Conservation (phyloP, 352 stramenopile species). For the Albugo candida region DNA sequence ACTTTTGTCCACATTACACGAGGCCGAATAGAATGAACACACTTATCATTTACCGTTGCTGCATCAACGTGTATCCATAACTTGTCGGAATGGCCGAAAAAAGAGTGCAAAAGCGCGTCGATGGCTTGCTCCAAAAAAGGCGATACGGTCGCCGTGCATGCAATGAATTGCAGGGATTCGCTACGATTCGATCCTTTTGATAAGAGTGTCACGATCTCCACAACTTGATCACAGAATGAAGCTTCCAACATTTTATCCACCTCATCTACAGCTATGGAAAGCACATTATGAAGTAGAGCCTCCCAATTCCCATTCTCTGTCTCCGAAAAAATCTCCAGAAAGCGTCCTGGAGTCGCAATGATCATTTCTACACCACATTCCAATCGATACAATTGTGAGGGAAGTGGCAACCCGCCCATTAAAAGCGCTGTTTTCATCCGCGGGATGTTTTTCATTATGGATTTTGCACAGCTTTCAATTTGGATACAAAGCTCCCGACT, state of each 20-base stretch:
- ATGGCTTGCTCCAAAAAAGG: no score
- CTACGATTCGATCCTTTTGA: slow-evolving; percentile 1
- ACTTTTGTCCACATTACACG: slow-evolving; percentile 28
- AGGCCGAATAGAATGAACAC: slow-evolving; percentile 12
- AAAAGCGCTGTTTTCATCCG: slow-evolving; percentile 50
- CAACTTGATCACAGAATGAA: slow-evolving; percentile 29
- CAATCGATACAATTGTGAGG: slow-evolving; percentile 41
- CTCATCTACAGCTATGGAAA: slow-evolving; percentile 47
- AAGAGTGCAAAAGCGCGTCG: slow-evolving; percentile 16
- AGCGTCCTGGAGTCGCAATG: slow-evolving; percentile 37
- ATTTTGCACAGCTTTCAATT: slow-evolving; percentile 39
- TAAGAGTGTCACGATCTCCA: slow-evolving; percentile 23
- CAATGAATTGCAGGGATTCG: slow-evolving; percentile 41
- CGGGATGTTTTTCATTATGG: slow-evolving; percentile 26
- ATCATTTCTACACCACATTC: slow-evolving; percentile 34
- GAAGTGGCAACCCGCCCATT: slow-evolving; percentile 39
- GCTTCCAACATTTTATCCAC: slow-evolving; percentile 51
- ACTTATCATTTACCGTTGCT: not conserved
- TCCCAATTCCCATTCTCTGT: not conserved
- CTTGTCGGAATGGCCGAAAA: not conserved
- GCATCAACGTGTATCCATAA: not conserved
- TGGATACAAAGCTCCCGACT: slow-evolving; percentile 57
- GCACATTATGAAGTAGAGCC: slow-evolving; percentile 13
- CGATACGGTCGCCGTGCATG: slow-evolving; percentile 1
- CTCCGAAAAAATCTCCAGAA: slow-evolving; percentile 23